Evolutionary conservation across 805 yeast genomes (phyloP).

Genomic region (Ogataea siamensis): DNA sequence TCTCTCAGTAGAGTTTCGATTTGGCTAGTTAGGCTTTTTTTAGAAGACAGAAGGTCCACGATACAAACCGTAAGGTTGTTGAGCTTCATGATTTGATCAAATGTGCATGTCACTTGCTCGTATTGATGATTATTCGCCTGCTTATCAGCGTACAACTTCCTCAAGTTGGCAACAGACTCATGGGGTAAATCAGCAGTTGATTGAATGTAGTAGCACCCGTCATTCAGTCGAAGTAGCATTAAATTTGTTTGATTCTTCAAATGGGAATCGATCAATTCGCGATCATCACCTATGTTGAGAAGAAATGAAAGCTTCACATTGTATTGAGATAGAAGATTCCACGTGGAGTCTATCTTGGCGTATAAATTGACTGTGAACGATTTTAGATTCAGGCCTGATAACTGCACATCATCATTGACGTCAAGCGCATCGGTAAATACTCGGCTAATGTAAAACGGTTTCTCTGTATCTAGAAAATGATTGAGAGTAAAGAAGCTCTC

Average conservation of each 20-base stretch:
- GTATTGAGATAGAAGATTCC: constrained; percentile 27
- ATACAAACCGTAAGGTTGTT: constrained; percentile 38
- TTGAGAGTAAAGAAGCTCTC: constrained; percentile 39
- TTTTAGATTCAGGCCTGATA: constrained; percentile 19
- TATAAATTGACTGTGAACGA: constrained; percentile 29
- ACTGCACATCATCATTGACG: constrained; percentile 26
- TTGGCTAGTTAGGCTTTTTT: constrained; percentile 12
- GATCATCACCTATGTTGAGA: constrained; percentile 33
- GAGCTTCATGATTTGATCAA: constrained; percentile 42
- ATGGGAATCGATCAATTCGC: constrained; percentile 20
- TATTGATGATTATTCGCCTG: constrained; percentile 7
- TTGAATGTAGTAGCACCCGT: constrained; percentile 34
- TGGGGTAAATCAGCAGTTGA: constrained; percentile 15
- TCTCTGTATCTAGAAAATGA: constrained; percentile 22
- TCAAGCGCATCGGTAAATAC: constrained; percentile 27
- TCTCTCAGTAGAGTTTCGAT: constrained; percentile 7
- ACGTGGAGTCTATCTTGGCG: constrained; percentile 15
- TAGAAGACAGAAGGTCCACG: constrained; percentile 31
- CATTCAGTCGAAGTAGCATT: constrained; percentile 28
- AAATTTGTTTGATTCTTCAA: constrained; percentile 25
- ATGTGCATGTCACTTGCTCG: constrained; percentile 32
- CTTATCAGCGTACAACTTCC: constrained; percentile 7
- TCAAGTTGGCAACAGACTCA: constrained; percentile 15
- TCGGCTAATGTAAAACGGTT: constrained; percentile 38
- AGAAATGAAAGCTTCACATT: constrained; percentile 33